Evolutionary conservation across 441 rosid species (phyloP).

Genomic region (Gossypium trilobum): DNA sequence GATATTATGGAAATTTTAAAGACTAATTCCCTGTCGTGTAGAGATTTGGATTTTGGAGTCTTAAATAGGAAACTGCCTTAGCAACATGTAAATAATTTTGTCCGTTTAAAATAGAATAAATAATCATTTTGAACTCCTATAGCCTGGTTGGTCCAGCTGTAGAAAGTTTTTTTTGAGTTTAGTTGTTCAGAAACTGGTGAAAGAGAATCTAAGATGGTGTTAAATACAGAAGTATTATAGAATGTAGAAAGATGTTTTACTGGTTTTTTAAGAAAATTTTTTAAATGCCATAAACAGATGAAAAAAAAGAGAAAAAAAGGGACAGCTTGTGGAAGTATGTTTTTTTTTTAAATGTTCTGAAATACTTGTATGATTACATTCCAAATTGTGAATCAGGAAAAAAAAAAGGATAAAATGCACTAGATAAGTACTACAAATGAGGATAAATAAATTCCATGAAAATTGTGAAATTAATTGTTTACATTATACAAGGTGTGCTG

Average conservation of each 20-base stretch:
- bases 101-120: background rate
- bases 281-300: no score
- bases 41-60: constrained; percentile 1
- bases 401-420: no score
- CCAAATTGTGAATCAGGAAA: background rate
- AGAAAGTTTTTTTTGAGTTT: background rate
- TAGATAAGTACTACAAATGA: no score
- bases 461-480: no score
- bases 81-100: background rate
- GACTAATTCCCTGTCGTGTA: background rate
- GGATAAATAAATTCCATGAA: no score
- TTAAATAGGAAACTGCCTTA: background rate
- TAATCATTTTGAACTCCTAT: background rate
- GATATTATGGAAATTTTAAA: background rate
- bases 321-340: no score
- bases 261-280: background rate
- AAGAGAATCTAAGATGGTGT: background rate
- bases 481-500: background rate
- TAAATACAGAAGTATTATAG: background rate
- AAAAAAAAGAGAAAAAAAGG: no score
- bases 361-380: no score
- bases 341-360: no score
- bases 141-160: background rate
- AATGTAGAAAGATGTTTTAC: background rate
- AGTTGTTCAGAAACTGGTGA: background rate